Percentiles rank a stretch among this genome's conserved stretches.
Conservation (phyloP, 2,329 filamentous ascomycete genomes). For the Microcyclosporella mali region DNA sequence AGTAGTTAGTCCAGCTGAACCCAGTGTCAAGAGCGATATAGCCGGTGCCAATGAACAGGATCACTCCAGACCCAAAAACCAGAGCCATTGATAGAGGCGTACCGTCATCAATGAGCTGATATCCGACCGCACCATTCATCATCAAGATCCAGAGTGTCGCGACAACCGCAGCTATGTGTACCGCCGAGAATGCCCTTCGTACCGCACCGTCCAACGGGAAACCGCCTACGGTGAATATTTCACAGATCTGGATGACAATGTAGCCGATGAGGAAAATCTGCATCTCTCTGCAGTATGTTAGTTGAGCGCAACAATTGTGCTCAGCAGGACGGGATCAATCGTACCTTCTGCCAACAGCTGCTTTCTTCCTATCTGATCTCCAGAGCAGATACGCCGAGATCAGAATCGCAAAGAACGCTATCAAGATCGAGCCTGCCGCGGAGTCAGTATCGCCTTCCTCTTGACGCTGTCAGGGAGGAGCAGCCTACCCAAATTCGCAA, state of each 20-base stretch:
- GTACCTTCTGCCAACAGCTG: slow-evolving; percentile 87
- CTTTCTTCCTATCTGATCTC: slow-evolving; percentile 80
- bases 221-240: slow-evolving; percentile 90
- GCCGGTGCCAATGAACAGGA: slow-evolving; percentile 80
- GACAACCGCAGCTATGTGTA: slow-evolving; percentile 83
- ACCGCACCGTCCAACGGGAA: slow-evolving; percentile 69
- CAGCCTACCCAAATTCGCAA: slow-evolving; percentile 75
- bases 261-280: slow-evolving; percentile 86
- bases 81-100: slow-evolving; percentile 76
- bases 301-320: no score
- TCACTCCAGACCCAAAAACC: slow-evolving; percentile 61
- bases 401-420: slow-evolving; percentile 71
- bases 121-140: slow-evolving; percentile 61
- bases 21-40: slow-evolving; percentile 95
- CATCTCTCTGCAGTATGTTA: slow-evolving; percentile 65
- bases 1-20: slow-evolving; percentile 76
- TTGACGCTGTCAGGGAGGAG: not conserved
- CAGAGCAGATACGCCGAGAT: slow-evolving; percentile 62
- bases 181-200: slow-evolving; percentile 75
- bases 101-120: slow-evolving; percentile 88
- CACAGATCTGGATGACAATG: slow-evolving; percentile 82
- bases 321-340: slow-evolving; percentile 19
- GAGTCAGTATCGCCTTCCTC: slow-evolving; percentile 8
- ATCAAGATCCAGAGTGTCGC: slow-evolving; percentile 76
- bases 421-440: slow-evolving; percentile 72